Base-by-base conservation (phyloP, 2,329 filamentous ascomycete genomes). In the Sporothrix brunneoviolacea region DNA sequence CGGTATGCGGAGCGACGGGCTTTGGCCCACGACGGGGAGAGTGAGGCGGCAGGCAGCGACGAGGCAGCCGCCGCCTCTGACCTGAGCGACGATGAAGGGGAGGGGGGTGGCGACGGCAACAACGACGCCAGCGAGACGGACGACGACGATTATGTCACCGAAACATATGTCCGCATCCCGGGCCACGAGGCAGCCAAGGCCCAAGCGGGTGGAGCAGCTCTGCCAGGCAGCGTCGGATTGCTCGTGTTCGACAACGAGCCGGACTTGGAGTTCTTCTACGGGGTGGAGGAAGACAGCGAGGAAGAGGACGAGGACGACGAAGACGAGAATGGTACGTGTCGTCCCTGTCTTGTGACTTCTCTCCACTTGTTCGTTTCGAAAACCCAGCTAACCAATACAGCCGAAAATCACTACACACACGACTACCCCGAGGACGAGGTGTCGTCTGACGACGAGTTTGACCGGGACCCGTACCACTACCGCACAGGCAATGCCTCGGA, bases 341-440 rank as follows among this genome's bases (percentile, higher is more conserved):
- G n/a, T n/a, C n/a, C n/a, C n/a, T n/a, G n/a, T n/a, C n/a, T n/a
- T n/a, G n/a, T n/a, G n/a, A n/a, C n/a, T n/a, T n/a, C n/a, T n/a
- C n/a, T n/a, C n/a, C n/a, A n/a, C n/a, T n/a, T n/a, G n/a, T n/a
- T n/a, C n/a, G n/a, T n/a, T n/a, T n/a, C n/a, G n/a, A n/a, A n/a
- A n/a, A n/a, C n/a, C n/a, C n/a, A n/a, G 16, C 2, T 8, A 21
- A 30, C 19, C 16, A 18, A 83, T n/a, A n/a, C n/a, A n/a, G 84
- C 86, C 32, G 86, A 91, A 62, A 84, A 88, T 60, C 83, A 88
- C 65, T 89, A 90, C 61, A 81, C 82, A 4, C 83, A 85, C 48
- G 86, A 91, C 63, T 91, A 91, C 58, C 86, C 86, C 0, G 86
- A 91, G 55, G 86, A 91, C 48, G 86, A 91, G 62, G 75, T 89